phyloP scores from a whole-genome alignment of 2,329 filamentous ascomycete species.

The Penicillium glabrum region DNA sequence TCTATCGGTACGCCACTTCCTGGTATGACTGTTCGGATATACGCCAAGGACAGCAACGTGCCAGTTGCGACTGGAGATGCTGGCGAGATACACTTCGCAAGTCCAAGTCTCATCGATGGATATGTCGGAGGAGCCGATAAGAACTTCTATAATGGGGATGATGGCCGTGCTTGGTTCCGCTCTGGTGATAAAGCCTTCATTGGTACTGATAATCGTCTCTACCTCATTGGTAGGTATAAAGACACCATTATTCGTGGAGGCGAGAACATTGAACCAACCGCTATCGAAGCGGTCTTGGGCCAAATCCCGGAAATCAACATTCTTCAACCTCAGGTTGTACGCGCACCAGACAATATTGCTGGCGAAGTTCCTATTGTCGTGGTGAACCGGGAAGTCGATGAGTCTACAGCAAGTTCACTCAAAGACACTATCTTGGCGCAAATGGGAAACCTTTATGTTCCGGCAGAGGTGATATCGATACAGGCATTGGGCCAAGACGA shows the following conservation, averaged over 20 bases:
- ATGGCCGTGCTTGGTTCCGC: conserved; percentile 14
- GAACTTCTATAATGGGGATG: conserved; percentile 12
- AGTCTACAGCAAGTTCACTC: background rate
- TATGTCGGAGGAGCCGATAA: conserved; percentile 8
- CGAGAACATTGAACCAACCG: conserved; percentile 17
- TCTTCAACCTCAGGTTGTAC: conserved; percentile 13
- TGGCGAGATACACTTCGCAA: conserved; percentile 9
- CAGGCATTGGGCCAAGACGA: conserved; percentile 4
- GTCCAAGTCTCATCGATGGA: conserved; percentile 3
- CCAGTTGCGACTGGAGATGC: background rate
- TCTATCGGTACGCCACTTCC: background rate
- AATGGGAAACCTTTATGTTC: conserved; percentile 14
- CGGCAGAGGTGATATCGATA: conserved; percentile 8
- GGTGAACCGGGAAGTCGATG: conserved; percentile 3
- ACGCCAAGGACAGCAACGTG: background rate
- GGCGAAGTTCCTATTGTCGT: conserved; percentile 13
- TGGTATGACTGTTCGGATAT: conserved; percentile 2
- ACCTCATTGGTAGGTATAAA: conserved; percentile 18
- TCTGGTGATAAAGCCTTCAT: conserved; percentile 18
- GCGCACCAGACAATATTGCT: conserved; percentile 5
- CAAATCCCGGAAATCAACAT: conserved; percentile 4
- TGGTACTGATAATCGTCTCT: conserved; percentile 10
- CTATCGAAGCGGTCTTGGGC: conserved; percentile 13
- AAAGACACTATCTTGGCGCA: conserved; percentile 5
- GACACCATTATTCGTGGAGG: conserved; percentile 21